phyloP scores from a whole-genome alignment of 2,329 filamentous ascomycete genomes.

The Fusarium pseudonygamai region DNA sequence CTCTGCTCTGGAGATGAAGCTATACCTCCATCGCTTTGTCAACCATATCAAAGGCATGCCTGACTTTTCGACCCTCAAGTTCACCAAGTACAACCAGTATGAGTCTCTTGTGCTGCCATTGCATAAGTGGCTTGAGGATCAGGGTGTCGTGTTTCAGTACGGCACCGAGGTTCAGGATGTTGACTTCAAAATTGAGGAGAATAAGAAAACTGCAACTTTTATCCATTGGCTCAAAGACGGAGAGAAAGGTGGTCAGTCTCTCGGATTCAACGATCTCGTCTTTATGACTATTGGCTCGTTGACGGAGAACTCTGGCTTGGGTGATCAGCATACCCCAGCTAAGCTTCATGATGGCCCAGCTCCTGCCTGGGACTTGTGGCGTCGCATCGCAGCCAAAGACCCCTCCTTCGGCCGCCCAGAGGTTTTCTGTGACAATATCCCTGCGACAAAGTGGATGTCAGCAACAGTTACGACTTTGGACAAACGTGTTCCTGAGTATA shows the following conservation, averaged over 20 bases:
- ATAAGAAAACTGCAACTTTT: neutral
- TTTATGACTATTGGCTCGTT: conserved; percentile 1
- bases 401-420: neutral
- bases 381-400: neutral
- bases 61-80: conserved; percentile 1
- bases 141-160: neutral
- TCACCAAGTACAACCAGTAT: neutral
- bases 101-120: neutral
- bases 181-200: neutral
- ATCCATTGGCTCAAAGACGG: neutral
- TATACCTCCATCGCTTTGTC: conserved; percentile 1
- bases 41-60: conserved; percentile 5
- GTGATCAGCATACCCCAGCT: neutral
- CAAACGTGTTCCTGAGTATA: neutral
- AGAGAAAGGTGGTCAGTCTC: neutral
- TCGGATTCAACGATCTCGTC: neutral
- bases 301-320: neutral
- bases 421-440: neutral
- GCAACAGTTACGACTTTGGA: conserved; percentile 1
- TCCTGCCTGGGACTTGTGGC: conserved; percentile 4
- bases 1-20: neutral
- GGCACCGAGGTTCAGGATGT: neutral
- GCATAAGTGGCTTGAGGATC: neutral
- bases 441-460: neutral
- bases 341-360: neutral